Conservation (phyloP, 306 rosid genomes). For the Senna tora region DNA sequence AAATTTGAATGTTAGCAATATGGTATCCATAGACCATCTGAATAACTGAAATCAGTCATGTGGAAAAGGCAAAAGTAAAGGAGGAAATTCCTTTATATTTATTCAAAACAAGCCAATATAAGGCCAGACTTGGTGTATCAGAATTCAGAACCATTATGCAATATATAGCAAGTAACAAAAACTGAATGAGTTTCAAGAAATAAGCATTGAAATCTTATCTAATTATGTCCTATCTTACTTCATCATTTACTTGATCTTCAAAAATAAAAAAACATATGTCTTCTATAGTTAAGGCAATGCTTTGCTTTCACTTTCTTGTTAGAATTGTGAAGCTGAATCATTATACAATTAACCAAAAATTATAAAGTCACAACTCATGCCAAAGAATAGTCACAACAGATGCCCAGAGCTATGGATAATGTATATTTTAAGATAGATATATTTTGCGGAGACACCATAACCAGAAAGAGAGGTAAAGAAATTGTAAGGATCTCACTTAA, state of each 20-base stretch:
- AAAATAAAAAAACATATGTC: constrained; percentile 9
- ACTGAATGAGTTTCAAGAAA: constrained; percentile 8
- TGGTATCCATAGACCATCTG: constrained; percentile 2
- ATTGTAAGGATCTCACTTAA: constrained; percentile 41
- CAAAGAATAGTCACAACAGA: constrained; percentile 17
- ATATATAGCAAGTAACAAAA: constrained; percentile 14
- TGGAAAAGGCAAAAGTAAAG: neutral
- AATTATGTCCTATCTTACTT: constrained; percentile 28
- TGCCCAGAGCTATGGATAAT: constrained; percentile 17
- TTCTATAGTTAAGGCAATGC: neutral
- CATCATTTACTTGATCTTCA: constrained; percentile 25
- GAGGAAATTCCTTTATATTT: neutral
- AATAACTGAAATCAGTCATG: neutral
- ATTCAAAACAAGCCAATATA: constrained; percentile 17
- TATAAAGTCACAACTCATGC: constrained; percentile 24
- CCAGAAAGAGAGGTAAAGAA: constrained; percentile 28
- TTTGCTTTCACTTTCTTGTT: constrained; percentile 15
- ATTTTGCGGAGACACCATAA: constrained; percentile 24
- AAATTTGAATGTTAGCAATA: constrained; percentile 7
- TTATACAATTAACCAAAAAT: constrained; percentile 17
- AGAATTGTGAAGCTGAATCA: constrained; percentile 27
- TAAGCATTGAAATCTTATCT: neutral
- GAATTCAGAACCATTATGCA: constrained; percentile 4
- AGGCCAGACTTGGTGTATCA: constrained; percentile 3
- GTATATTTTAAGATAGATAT: constrained; percentile 16